These are phyloP conservation scores for Actinomortierella ambigua DNA, from an alignment of 371 early-diverging fungal genomes.

Conservation along the genomic window DNA sequence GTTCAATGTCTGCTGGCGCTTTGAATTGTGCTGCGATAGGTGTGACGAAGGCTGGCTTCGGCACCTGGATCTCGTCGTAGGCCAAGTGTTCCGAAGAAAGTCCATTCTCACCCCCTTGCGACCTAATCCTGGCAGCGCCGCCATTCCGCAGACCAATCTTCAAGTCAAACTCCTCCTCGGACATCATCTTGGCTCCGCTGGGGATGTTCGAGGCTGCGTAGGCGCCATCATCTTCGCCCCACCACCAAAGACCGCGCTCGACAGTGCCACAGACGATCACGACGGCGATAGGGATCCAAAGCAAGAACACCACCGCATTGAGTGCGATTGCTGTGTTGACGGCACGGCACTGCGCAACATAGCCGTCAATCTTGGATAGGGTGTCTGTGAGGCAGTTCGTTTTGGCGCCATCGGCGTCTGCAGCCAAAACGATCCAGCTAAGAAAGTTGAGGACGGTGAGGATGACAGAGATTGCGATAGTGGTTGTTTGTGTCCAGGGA, in stretches of 20 bases:
- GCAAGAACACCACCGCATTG: slow-evolving; percentile 29
- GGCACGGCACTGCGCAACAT: slow-evolving; percentile 26
- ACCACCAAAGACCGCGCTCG: slow-evolving; percentile 46
- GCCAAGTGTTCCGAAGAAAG: slow-evolving; percentile 15
- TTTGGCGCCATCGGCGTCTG: slow-evolving; percentile 28
- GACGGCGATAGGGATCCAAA: slow-evolving; percentile 42
- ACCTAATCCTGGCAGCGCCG: too few species aligned
- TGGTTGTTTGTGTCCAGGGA: slow-evolving; percentile 37
- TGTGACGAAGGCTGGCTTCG: slow-evolving; percentile 43
- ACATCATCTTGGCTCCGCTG: slow-evolving; percentile 44
- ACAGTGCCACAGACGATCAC: slow-evolving; percentile 45
- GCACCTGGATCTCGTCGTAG: slow-evolving; percentile 20
- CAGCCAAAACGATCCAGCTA: slow-evolving; percentile 38
- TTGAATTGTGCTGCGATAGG: slow-evolving; percentile 44
- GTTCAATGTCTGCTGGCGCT: slow-evolving; percentile 10
- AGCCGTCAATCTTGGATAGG: slow-evolving; percentile 12
- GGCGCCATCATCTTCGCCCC: slow-evolving; percentile 44
- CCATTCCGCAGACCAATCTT: slow-evolving; percentile 25
- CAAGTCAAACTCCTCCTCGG: slow-evolving; percentile 42
- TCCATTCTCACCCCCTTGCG: slow-evolving; percentile 16
- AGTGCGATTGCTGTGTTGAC: slow-evolving; percentile 29
- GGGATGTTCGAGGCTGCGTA: slow-evolving; percentile 17
- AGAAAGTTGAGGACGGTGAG: slow-evolving; percentile 41
- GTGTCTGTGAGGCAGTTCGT: slow-evolving; percentile 13
- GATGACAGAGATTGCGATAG: slow-evolving; percentile 32